phyloP scores from a whole-genome alignment of 2,329 filamentous ascomycete species.

The Aspergillus quadricinctus region DNA sequence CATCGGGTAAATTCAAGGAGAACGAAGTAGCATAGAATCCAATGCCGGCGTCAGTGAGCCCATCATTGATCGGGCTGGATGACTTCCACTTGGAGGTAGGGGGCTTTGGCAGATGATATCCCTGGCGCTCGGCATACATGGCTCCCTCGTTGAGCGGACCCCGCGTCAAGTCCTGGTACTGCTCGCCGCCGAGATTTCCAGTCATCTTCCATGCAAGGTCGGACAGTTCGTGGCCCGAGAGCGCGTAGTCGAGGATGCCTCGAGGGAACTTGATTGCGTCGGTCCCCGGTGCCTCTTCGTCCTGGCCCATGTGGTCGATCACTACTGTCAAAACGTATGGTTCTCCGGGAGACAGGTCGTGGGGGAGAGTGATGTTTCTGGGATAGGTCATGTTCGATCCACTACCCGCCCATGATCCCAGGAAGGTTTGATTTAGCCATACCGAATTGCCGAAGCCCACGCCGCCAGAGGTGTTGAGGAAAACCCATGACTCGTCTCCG shows the following conservation, averaged over 20 bases:
- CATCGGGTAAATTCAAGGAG: conserved; percentile 47
- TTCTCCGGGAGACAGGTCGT: conserved; percentile 32
- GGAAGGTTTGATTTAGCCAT: conserved; percentile 60
- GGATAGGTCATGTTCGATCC: conserved; percentile 48
- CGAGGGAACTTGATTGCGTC: conserved; percentile 58
- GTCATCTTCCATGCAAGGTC: conserved; percentile 53
- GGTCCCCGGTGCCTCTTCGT: conserved; percentile 59
- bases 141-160: conserved; percentile 58
- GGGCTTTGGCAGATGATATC: conserved; percentile 51
- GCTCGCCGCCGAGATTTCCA: conserved; percentile 55
- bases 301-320: conserved; percentile 68
- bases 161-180: conserved; percentile 48
- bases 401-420: conserved; percentile 63
- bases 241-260: conserved; percentile 47
- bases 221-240: conserved; percentile 35
- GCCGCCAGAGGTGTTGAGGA: conserved; percentile 61
- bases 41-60: conserved; percentile 45
- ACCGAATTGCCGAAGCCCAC: conserved; percentile 62
- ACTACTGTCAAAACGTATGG: conserved; percentile 63
- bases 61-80: conserved; percentile 33
- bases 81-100: conserved; percentile 34
- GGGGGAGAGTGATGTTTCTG: conserved; percentile 13
- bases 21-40: conserved; percentile 51
- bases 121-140: conserved; percentile 52
- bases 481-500: conserved; percentile 56